Base-by-base conservation (phyloP, 2,329 filamentous ascomycete species). In the Trichoderma asperellum region DNA sequence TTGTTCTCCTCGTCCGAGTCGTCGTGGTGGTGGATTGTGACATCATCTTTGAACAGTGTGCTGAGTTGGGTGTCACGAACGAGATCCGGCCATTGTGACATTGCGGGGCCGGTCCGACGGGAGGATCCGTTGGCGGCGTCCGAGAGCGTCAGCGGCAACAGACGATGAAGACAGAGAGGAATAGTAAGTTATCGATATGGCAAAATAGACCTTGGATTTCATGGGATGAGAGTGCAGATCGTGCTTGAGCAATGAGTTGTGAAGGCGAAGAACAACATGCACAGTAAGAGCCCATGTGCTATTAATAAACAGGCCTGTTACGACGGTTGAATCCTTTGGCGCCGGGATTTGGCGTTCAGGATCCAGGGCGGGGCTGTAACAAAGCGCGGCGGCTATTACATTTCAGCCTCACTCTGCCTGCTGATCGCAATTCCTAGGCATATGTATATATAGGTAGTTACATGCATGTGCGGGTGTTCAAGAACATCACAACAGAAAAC, bases 1-100 rank as follows among this genome's bases (percentile, higher is more conserved):
- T 58, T 24, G 21, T 58, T 58, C 56, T 58, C 63, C 18, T 62
- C 61, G 53, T 70, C 63, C n/a, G 71, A 57, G 55, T 73, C 69
- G 43, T 71, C 65, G 43, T 68, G 66, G 53, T 68, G 40, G 55
- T 73, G 64, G 14, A 59, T 68, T 29, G 68, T 52, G 59, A 59
- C 61, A 32, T 67, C 56, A 52, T 58, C 58, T n/a, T 55, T 27
- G 52, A 71, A 69, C 8, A 14, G 24, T 2, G 70, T 72, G 18
- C 65, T 67, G 21, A 72, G 68, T 24, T 65, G 60, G 32, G 56
- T 71, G 55, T 70, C 69, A 24, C 62, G 70, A 59, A 71, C 56
- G 49, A 61, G 27, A 8, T 68, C 67, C 21, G 68, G 43, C 21
- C 68, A 58, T 24, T 16, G 56, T 58, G 34, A 18, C 56, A 58